Conservation (phyloP, 1,139 yeast species). For the Geotrichum candidum region DNA sequence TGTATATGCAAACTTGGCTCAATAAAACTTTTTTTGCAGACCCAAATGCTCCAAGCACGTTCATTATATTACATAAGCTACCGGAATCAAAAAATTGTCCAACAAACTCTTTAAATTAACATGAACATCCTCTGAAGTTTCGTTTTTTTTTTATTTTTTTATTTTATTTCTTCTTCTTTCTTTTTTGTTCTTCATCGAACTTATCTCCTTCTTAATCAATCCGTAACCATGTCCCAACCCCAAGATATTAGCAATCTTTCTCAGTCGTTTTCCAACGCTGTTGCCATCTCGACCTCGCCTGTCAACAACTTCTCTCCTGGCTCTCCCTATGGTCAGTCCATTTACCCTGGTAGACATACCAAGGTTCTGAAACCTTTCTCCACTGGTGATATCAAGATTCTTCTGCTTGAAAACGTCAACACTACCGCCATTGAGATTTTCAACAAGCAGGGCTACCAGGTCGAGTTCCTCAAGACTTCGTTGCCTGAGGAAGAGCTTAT, state of each 20-base stretch:
- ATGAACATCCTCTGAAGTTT: background rate
- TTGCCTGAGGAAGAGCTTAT: conserved; percentile 89
- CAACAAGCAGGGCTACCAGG: conserved; percentile 89
- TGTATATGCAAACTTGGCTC: background rate
- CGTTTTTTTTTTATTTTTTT: background rate
- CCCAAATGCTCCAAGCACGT: background rate
- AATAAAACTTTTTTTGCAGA: background rate
- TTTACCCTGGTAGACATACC: conserved; percentile 33
- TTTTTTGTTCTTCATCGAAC: background rate
- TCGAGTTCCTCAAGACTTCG: conserved; percentile 86
- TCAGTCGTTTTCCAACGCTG: conserved; percentile 48
- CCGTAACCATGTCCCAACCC: conserved; percentile 51
- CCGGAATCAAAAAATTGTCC: background rate
- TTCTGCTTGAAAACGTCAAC: conserved; percentile 88
- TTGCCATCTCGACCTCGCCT: conserved; percentile 39
- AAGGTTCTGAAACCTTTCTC: conserved; percentile 83
- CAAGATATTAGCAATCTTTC: conserved; percentile 56
- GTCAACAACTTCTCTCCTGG: conserved; percentile 59
- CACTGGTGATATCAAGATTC: conserved; percentile 86
- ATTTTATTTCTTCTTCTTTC: background rate
- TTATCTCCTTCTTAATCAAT: background rate
- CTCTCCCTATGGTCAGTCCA: conserved; percentile 38
- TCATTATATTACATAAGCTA: background rate
- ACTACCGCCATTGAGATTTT: conserved; percentile 84
- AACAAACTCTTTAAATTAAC: background rate